Percentiles rank a stretch among this genome's conserved stretches.
Conservation (phyloP, 805 yeast species). For the Hanseniaspora vineae region DNA sequence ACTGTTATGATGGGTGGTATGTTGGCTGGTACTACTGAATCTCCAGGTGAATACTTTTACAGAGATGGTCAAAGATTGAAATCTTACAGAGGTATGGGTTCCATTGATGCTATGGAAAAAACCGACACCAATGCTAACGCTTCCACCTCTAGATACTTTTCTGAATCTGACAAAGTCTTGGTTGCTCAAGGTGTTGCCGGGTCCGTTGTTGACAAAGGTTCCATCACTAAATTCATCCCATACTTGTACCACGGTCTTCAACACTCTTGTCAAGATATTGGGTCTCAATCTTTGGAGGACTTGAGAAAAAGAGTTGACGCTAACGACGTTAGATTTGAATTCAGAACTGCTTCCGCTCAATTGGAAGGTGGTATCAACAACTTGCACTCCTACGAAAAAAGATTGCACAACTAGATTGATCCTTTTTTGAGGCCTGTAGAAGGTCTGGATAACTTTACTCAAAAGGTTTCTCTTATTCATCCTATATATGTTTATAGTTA, state of each 20-base stretch:
- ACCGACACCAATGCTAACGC: conserved; percentile 86
- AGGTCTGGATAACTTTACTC: too few relatives aligned
- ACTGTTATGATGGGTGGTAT: conserved; percentile 99
- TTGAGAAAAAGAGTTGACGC: conserved; percentile 50
- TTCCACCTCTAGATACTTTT: conserved; percentile 94
- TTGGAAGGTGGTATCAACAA: conserved; percentile 97
- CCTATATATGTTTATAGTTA: too few relatives aligned
- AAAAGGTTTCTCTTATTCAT: too few relatives aligned
- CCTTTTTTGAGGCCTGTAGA: too few relatives aligned
- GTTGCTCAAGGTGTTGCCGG: conserved; percentile 99
- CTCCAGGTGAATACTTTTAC: conserved; percentile 97
- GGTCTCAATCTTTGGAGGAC: conserved; percentile 52
- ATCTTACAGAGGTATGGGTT: conserved; percentile 98
- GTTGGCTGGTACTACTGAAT: conserved; percentile 95
- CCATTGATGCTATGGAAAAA: conserved; percentile 95
- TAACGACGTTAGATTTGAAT: conserved; percentile 83
- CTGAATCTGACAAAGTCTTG: conserved; percentile 87
- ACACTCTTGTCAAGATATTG: conserved; percentile 98
- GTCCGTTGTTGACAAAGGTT: conserved; percentile 92
- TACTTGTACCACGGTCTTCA: conserved; percentile 91
- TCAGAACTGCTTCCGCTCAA: conserved; percentile 97
- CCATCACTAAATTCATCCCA: conserved; percentile 85
- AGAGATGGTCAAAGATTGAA: conserved; percentile 96
- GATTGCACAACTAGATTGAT: conserved; percentile 62
- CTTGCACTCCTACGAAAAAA: conserved; percentile 93